phyloP scores from a whole-genome alignment of 1,284 basidiomycete genomes.

The Moesziomyces sp. region DNA sequence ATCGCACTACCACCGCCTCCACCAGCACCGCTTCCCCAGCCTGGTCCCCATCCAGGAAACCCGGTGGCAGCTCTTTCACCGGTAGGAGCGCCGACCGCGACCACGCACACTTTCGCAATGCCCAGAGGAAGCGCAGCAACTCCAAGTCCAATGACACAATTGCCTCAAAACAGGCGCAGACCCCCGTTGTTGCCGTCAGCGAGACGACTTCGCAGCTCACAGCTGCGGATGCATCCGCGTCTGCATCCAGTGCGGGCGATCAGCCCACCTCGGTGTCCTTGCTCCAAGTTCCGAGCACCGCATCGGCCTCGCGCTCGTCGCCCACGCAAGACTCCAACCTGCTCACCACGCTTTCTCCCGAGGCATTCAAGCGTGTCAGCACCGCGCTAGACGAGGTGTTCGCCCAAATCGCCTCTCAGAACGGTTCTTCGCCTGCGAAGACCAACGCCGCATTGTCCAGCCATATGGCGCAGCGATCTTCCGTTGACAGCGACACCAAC shows the following conservation, averaged over 20 bases:
- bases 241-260: neutral
- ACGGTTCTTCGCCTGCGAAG: constrained; percentile 8
- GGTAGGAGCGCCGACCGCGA: constrained; percentile 52
- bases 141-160: constrained; percentile 8
- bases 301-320: constrained; percentile 5
- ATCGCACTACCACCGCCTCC: constrained; percentile 1
- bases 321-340: constrained; percentile 29
- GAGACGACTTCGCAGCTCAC: neutral
- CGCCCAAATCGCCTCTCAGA: constrained; percentile 46
- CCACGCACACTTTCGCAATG: constrained; percentile 48
- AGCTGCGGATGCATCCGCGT: neutral
- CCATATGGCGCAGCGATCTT: constrained; percentile 19
- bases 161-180: neutral
- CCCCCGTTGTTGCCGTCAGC: neutral
- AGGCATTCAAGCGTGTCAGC: constrained; percentile 62
- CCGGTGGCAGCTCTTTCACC: constrained; percentile 42
- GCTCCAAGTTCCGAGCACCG: constrained; percentile 11
- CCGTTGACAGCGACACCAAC: constrained; percentile 45
- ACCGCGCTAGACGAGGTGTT: constrained; percentile 62
- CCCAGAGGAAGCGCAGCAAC: constrained; percentile 30
- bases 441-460: neutral
- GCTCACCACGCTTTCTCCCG: constrained; percentile 51
- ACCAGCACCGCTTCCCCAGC: constrained; percentile 7
- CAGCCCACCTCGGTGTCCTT: neutral
- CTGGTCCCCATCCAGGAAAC: constrained; percentile 11